A percentile compares a stretch with the other conserved stretches of the same genome.
Evolutionary conservation across 257 asterid genomes (phyloP).

Genomic region (Mentha longifolia): DNA sequence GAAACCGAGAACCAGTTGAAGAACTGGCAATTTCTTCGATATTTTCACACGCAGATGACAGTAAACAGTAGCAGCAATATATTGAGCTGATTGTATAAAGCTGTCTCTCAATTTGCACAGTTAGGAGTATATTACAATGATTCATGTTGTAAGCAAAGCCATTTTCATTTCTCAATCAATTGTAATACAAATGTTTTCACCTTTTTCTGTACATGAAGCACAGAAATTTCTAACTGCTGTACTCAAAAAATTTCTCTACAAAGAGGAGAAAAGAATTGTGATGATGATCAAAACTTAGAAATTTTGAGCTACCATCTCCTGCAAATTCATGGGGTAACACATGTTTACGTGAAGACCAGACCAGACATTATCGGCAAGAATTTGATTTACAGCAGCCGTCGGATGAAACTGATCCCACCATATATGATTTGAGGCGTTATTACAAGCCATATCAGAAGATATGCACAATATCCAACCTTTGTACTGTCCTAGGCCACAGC

Average conservation of each 20-base stretch:
- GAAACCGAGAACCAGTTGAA: conserved; percentile 29
- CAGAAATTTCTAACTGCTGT: neutral
- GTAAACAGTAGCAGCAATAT: too few relatives aligned
- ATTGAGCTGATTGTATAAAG: conserved; percentile 30
- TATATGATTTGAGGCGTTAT: conserved; percentile 66
- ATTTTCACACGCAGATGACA: conserved; percentile 7
- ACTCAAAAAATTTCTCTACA: conserved; percentile 2
- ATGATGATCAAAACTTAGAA: conserved; percentile 15
- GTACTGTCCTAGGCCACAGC: conserved; percentile 88
- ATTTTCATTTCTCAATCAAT: conserved; percentile 17
- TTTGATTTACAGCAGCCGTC: conserved; percentile 74
- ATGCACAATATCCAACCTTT: conserved; percentile 75
- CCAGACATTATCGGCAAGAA: conserved; percentile 89
- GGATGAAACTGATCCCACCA: conserved; percentile 99
- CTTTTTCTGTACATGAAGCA: conserved; percentile 16
- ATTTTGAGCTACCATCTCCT: conserved; percentile 61
- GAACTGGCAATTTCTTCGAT: neutral
- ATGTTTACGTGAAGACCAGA: conserved; percentile 60
- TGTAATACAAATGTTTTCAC: conserved; percentile 23
- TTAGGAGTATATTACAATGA: conserved; percentile 26
- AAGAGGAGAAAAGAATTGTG: too few relatives aligned
- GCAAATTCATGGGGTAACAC: conserved; percentile 93
- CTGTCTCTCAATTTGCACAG: conserved; percentile 17
- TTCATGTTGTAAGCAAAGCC: conserved; percentile 25
- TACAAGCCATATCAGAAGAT: conserved; percentile 85